Evolutionary conservation across 73 alveolate species (phyloP).

Genomic region (Paramecium sonneborni): DNA sequence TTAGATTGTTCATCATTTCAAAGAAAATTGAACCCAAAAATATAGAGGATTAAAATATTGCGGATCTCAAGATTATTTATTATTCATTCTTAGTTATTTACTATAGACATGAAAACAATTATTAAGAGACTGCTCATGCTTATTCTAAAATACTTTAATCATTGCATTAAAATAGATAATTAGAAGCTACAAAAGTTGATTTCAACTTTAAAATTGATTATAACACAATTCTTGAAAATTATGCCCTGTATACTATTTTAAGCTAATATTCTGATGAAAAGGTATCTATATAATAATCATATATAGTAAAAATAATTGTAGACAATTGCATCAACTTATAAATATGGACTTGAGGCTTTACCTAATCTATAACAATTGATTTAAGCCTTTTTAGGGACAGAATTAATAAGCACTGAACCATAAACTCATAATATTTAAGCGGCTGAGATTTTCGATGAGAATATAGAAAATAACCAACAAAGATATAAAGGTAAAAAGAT

Average conservation of each 20-base stretch:
- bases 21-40: slow-evolving; percentile 84
- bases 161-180: slow-evolving; percentile 56
- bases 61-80: slow-evolving; percentile 80
- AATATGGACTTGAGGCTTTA: slow-evolving; percentile 71
- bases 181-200: slow-evolving; percentile 36
- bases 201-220: slow-evolving; percentile 63
- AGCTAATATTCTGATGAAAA: slow-evolving; percentile 74
- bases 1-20: slow-evolving; percentile 82
- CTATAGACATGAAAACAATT: slow-evolving; percentile 85
- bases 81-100: slow-evolving; percentile 80
- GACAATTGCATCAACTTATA: slow-evolving; percentile 64
- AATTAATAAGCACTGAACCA: slow-evolving; percentile 54
- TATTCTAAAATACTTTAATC: slow-evolving; percentile 75
- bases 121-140: slow-evolving; percentile 83
- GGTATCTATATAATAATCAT: background rate
- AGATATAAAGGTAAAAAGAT: background rate
- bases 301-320: background rate
- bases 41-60: slow-evolving; percentile 85
- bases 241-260: slow-evolving; percentile 70
- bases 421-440: slow-evolving; percentile 28
- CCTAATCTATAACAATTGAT: slow-evolving; percentile 62
- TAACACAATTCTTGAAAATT: slow-evolving; percentile 69
- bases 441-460: slow-evolving; percentile 41
- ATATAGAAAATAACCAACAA: background rate
- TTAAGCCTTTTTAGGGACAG: slow-evolving; percentile 71